Conservation (phyloP, 2,329 filamentous ascomycete species). For the Microdochium nivale region DNA sequence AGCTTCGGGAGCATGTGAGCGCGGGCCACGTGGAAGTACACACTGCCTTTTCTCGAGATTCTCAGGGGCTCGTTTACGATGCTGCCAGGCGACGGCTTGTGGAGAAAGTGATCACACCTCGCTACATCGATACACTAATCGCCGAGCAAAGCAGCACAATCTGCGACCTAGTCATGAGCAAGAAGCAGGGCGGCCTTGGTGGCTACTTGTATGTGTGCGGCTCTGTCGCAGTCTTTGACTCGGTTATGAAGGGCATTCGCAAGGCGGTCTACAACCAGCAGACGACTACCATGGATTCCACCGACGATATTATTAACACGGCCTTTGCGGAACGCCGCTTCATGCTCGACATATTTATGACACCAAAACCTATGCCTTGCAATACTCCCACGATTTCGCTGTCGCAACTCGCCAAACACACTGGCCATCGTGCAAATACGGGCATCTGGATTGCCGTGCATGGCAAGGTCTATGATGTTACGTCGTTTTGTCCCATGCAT, state of each 20-base stretch:
- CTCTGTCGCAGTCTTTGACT: constrained; percentile 40
- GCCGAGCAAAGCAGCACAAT: constrained; percentile 40
- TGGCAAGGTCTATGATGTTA: constrained; percentile 44
- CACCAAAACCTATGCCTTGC: constrained; percentile 40
- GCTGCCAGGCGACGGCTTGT: constrained; percentile 29
- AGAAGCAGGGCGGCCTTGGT: constrained; percentile 41
- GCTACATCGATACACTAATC: constrained; percentile 44
- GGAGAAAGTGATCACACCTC: constrained; percentile 37
- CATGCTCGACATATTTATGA: constrained; percentile 51
- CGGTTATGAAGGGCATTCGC: constrained; percentile 46
- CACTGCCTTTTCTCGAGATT: constrained; percentile 42
- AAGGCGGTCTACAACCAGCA: constrained; percentile 45
- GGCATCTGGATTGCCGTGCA: constrained; percentile 44
- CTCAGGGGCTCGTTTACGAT: constrained; percentile 37
- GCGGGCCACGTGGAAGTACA: constrained; percentile 42
- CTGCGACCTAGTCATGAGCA: constrained; percentile 47
- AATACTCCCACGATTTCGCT: constrained; percentile 40
- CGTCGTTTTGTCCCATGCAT: constrained; percentile 44
- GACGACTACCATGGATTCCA: constrained; percentile 40
- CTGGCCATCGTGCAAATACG: constrained; percentile 36
- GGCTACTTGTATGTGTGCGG: constrained; percentile 41
- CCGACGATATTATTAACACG: constrained; percentile 39
- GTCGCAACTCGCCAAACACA: constrained; percentile 39
- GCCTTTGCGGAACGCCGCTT: constrained; percentile 47
- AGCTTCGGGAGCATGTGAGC: constrained; percentile 35